Evolutionary conservation across 176 grass and related monocot genomes (phyloP), one percentile per base, ranked within the genome.

Genomic region (Paspalum vaginatum): DNA sequence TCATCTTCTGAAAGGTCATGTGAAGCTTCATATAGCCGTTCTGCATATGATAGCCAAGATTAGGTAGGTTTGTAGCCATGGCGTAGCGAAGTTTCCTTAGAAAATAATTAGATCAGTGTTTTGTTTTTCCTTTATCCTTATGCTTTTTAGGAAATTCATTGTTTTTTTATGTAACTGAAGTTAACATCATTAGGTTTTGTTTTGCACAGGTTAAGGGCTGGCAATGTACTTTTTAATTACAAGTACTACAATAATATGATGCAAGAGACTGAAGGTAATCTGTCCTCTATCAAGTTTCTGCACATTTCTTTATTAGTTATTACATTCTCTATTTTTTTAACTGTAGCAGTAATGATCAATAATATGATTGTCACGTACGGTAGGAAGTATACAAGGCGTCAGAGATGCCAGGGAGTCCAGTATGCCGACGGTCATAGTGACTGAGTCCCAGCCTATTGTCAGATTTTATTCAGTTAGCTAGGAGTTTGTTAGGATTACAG

Each of bases 221-320:
- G 96, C 39, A 99, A 99, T 88, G 96, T 99, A 54, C 63, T 95
- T 74, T 99, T 99, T 78, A 94, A 99, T 77, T 99, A 95, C 85
- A 93, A 88, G 82, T 99, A 99, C 79, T 99, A 93, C 79, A 91
- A 95, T 76, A 95, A 99, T 68, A 91, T 80, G 42, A 85, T 99
- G 88, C 88, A 95, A 79, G 91, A 89, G 81, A 95, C 92, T 10
- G 96, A 99, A 99, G 96, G 96, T 99, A 41, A 27, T 51, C 45
- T 62, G n/a, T 42, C 21, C 21, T 77, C 40, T 69, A 64, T 77
- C 9, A 71, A 47, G 45, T 49, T 74, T 54, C 20, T 66, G 39
- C 40, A 65, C 8, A 47, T 64, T 65, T 76, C 45, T 11, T 72
- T 65, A 41, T 51, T 72, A 44, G 8, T 72, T 65, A 41, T 51